Evolutionary conservation across 768 basidiomycete species (phyloP).

Genomic region (Suillus clintonianus): DNA sequence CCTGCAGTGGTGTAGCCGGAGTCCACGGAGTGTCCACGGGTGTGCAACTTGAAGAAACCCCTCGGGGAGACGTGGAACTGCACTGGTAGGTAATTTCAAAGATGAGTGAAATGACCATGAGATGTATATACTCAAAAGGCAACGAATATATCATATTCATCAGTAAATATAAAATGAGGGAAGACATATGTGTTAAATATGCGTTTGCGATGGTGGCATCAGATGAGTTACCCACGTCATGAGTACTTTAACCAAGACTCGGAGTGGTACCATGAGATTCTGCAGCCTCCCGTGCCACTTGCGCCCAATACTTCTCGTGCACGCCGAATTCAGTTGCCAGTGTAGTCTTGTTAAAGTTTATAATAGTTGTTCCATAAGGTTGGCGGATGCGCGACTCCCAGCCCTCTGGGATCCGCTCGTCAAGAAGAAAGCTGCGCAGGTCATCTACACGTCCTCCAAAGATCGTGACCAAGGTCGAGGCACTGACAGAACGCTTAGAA

Average conservation of each 20-base stretch:
- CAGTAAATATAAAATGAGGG: too few relatives aligned
- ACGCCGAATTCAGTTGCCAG: neutral
- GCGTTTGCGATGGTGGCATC: too few relatives aligned
- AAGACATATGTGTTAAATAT: too few relatives aligned
- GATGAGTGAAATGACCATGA: too few relatives aligned
- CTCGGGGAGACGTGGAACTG: too few relatives aligned
- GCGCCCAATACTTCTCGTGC: neutral
- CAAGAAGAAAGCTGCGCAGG: slow-evolving; percentile 52
- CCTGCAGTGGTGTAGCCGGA: neutral
- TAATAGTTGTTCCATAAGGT: slow-evolving; percentile 60
- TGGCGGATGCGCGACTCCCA: slow-evolving; percentile 67
- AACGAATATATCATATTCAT: too few relatives aligned
- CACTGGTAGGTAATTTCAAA: too few relatives aligned
- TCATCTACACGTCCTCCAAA: slow-evolving; percentile 67
- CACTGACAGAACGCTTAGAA: slow-evolving; percentile 37
- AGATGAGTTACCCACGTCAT: neutral
- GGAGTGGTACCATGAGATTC: neutral
- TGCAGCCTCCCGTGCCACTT: neutral
- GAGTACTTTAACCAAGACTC: too few relatives aligned
- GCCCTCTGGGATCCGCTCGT: slow-evolving; percentile 70
- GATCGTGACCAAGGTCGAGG: slow-evolving; percentile 65
- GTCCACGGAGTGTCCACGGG: too few relatives aligned
- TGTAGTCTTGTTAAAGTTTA: slow-evolving; percentile 47
- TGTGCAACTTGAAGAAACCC: too few relatives aligned
- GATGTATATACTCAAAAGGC: too few relatives aligned